These are phyloP conservation scores for Persicaria maculosa DNA, from an alignment of 148 eudicot genomes.

Conservation along the genomic window DNA sequence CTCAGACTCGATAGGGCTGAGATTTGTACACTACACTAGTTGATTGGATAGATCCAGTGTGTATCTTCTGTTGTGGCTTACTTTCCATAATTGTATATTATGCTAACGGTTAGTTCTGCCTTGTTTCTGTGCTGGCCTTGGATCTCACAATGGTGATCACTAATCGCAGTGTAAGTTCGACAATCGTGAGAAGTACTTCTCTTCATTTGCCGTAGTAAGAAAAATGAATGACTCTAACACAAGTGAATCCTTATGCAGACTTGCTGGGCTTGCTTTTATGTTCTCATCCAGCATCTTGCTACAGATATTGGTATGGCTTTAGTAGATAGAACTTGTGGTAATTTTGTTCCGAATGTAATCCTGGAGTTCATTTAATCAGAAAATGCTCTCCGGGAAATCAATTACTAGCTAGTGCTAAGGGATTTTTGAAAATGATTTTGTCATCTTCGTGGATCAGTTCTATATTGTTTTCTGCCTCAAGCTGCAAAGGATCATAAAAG, in stretches of 20 bases:
- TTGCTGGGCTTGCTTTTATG: slow-evolving; percentile 92
- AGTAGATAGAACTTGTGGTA: not conserved
- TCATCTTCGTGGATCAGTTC: not conserved
- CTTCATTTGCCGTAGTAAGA: not conserved
- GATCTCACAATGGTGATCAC: slow-evolving; percentile 20
- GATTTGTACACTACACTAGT: not conserved
- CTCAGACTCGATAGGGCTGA: not conserved
- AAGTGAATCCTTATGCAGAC: slow-evolving; percentile 40
- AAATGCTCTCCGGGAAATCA: not conserved
- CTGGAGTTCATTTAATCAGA: not conserved
- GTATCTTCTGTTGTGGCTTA: not conserved
- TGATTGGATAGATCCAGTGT: not conserved
- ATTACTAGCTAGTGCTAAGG: not conserved
- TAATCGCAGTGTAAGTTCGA: slow-evolving; percentile 63
- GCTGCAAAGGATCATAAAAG: not conserved
- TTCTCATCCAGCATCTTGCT: slow-evolving; percentile 78
- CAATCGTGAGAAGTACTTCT: not conserved
- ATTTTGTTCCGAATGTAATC: not conserved
- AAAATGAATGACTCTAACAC: slow-evolving; percentile 13
- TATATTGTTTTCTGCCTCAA: not conserved
- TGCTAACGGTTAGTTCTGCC: slow-evolving; percentile 20
- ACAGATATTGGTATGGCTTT: slow-evolving; percentile 58
- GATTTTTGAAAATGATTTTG: no score
- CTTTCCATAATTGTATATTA: not conserved
- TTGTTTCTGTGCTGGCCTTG: slow-evolving; percentile 16